phyloP scores from a whole-genome alignment of 2,329 filamentous ascomycete genomes.

The Lecanoromycetidae sp. region DNA sequence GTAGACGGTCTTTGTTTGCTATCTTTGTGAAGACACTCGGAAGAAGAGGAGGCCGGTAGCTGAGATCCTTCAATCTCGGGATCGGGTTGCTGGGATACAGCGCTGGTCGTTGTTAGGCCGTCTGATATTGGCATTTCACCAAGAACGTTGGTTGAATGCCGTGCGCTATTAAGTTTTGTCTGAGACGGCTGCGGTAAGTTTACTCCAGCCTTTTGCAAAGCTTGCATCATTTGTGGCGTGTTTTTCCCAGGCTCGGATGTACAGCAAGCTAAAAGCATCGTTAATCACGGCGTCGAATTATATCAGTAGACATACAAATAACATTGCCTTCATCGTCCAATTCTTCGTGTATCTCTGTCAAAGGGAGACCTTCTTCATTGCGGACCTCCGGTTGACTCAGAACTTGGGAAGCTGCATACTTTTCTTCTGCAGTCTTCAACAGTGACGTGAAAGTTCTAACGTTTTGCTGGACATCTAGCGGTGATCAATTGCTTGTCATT shows the following conservation, averaged over 20 bases:
- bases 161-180: conserved; percentile 16
- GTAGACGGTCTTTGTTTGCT: neutral
- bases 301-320: conserved; percentile 34
- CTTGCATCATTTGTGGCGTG: conserved; percentile 56
- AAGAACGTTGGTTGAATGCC: neutral
- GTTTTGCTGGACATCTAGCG: conserved; percentile 62
- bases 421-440: conserved; percentile 55
- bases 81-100: neutral
- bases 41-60: neutral
- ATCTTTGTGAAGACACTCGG: conserved; percentile 3
- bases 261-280: conserved; percentile 32
- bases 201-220: conserved; percentile 65
- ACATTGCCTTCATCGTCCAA: conserved; percentile 85
- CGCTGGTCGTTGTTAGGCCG: neutral
- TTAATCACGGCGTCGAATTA: neutral
- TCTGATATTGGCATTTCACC: neutral
- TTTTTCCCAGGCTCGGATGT: conserved; percentile 56
- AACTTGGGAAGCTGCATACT: conserved; percentile 51
- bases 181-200: conserved; percentile 25
- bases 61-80: no score
- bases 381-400: conserved; percentile 48
- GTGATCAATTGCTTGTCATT: conserved; percentile 13
- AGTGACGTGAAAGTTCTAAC: conserved; percentile 62
- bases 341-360: conserved; percentile 86
- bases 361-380: conserved; percentile 59